These are phyloP conservation scores for Phaeosphaeriaceae sp. DNA, from an alignment of 2,329 filamentous ascomycete genomes.

Conservation along the genomic window DNA sequence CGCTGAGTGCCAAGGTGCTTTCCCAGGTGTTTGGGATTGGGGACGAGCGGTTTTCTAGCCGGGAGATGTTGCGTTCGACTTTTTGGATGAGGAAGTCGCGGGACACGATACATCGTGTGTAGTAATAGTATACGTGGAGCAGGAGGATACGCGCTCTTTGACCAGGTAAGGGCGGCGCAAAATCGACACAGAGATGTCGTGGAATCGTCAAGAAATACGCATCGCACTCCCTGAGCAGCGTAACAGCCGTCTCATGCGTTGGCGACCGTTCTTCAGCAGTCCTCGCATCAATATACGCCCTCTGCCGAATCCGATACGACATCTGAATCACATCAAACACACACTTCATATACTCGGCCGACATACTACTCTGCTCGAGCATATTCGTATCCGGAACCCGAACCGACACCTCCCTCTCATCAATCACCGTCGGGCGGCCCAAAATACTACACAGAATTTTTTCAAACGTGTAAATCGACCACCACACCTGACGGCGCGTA, in stretches of 20 bases:
- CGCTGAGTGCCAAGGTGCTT: slow-evolving; percentile 23
- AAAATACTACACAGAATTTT: slow-evolving; percentile 32
- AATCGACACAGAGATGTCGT: slow-evolving; percentile 13
- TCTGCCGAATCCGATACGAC: slow-evolving; percentile 29
- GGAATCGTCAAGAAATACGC: slow-evolving; percentile 23
- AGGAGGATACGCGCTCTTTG: slow-evolving; percentile 23
- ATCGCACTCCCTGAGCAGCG: slow-evolving; percentile 29
- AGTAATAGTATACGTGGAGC: slow-evolving; percentile 30
- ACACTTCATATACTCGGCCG: slow-evolving; percentile 19
- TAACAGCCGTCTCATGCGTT: slow-evolving; percentile 23
- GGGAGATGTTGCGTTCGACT: slow-evolving; percentile 25
- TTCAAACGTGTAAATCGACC: slow-evolving; percentile 35
- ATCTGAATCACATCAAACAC: slow-evolving; percentile 18
- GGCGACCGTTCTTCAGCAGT: slow-evolving; percentile 27
- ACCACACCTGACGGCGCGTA: slow-evolving; percentile 34
- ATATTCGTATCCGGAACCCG: slow-evolving; percentile 24
- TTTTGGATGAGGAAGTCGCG: slow-evolving; percentile 34
- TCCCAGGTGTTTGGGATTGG: slow-evolving; percentile 18
- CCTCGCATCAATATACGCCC: slow-evolving; percentile 29
- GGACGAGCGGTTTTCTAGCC: slow-evolving; percentile 15
- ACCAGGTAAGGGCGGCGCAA: slow-evolving; percentile 11
- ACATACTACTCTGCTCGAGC: slow-evolving; percentile 24
- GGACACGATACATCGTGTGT: slow-evolving; percentile 32
- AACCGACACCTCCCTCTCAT: slow-evolving; percentile 32
- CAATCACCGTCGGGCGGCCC: slow-evolving; percentile 34